Evolutionary conservation across 345 rosid genomes (phyloP), one percentile per base, ranked within the genome.

Genomic region (Camelina neglecta): DNA sequence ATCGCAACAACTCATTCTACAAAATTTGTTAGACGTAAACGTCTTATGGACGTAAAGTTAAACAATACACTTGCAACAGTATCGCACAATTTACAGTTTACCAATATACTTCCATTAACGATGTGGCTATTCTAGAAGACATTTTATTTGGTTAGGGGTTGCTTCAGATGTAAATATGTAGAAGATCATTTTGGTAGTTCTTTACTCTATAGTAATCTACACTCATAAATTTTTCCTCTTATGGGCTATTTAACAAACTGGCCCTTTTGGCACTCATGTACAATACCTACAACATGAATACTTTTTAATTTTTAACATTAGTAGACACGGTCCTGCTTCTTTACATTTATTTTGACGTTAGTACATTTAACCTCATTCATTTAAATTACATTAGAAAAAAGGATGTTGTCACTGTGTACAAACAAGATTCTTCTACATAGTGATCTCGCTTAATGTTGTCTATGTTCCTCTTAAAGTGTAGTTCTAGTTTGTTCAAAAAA

Each of bases 131-230:
- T 45, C 69, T 45, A 64, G 69, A 45, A 64, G 69, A 47, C 24
- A 15, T 29, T 63, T 29, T 7, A n/a, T 64, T 13, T 45, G 29
- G 41, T 29, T 26, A 29, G n/a, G 9, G 69, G 55, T 45, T 64
- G 69, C 69, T 64, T 64, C 35, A 3, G 15, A 63, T 63, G 53
- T 63, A 63, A 60, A 62, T 64, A 9, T 45, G 5, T 49, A 21
- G n/a, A 36, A 60, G 15, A 63, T 63, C 36, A 63, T 24, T 63
- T 24, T 63, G 54, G 67, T 63, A 24, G 23, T 51, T 63, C 49
- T 61, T 60, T 38, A 60, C 65, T 39, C 65, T 60, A 18, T 60
- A 38, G 48, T 60, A 6, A 39, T 60, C 16, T 20, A 60, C 16
- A 60, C 11, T 13, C 65, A 39, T 26, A 45, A 63, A 4, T 29